Conservation (phyloP, 805 yeast species). For the Starmerella scarabaei region DNA sequence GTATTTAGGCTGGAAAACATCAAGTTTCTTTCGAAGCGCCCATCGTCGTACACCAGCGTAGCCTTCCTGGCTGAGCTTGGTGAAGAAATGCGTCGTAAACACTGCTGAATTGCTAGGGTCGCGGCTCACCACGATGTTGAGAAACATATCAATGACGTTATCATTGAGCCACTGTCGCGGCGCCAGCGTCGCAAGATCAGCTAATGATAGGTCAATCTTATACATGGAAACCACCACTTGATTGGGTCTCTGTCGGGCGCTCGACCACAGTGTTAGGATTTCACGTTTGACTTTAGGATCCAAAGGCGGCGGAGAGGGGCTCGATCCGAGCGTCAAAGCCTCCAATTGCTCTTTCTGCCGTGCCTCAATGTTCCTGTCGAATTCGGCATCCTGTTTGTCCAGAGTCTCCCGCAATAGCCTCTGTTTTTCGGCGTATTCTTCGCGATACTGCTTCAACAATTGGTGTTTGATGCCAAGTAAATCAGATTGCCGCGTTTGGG, state of each 20-base stretch:
- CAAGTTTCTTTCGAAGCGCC: conserved; percentile 64
- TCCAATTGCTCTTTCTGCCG: no score
- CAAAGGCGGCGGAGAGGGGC: no score
- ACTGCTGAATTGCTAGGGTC: conserved; percentile 40
- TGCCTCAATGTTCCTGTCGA: no score
- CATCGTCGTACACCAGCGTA: conserved; percentile 70
- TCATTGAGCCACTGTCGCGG: conserved; percentile 82
- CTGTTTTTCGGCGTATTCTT: conserved; percentile 7
- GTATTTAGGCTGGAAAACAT: conserved; percentile 49
- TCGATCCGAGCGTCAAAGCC: no score
- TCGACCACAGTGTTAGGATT: no score
- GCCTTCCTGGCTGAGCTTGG: conserved; percentile 59
- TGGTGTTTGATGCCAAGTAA: conserved; percentile 3
- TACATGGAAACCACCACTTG: conserved; percentile 68
- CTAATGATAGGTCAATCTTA: conserved; percentile 47
- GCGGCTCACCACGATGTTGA: conserved; percentile 34
- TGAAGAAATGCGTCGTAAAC: conserved; percentile 81
- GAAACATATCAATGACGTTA: conserved; percentile 71
- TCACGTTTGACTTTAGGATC: no score
- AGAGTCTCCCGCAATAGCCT: conserved; percentile 3
- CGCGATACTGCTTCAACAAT: conserved; percentile 3
- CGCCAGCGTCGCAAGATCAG: conserved; percentile 59
- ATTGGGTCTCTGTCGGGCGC: conserved; percentile 47
- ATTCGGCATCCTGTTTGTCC: no score
- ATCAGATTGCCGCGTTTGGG: no score